Conservation (phyloP, 352 stramenopile genomes). For the Phytophthora idaei region DNA sequence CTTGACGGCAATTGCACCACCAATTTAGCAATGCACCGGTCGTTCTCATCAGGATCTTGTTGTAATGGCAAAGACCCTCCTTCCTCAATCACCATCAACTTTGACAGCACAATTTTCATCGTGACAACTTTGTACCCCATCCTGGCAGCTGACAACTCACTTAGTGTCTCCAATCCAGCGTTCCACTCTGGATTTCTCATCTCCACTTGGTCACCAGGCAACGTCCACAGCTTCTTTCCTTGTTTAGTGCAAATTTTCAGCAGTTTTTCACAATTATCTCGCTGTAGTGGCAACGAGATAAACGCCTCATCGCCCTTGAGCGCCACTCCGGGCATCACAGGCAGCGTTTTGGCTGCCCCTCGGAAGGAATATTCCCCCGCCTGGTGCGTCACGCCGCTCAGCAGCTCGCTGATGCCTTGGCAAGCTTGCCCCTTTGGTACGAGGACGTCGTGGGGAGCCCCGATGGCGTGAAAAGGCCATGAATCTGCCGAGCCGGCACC, state of each 20-base stretch:
- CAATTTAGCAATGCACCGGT: slow-evolving; percentile 14
- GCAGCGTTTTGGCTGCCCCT: slow-evolving; percentile 8
- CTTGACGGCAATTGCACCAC: slow-evolving; percentile 21
- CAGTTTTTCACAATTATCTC: slow-evolving; percentile 7
- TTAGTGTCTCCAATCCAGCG: slow-evolving; percentile 4
- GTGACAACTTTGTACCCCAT: slow-evolving; percentile 12
- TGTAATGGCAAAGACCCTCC: background rate
- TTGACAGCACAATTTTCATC: slow-evolving; percentile 12
- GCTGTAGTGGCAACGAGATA: slow-evolving; percentile 18
- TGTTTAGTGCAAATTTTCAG: slow-evolving; percentile 8
- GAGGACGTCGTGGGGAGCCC: slow-evolving; percentile 17
- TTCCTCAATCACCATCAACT: slow-evolving; percentile 13
- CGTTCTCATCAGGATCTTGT: slow-evolving; percentile 17
- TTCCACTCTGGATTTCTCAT: slow-evolving; percentile 21
- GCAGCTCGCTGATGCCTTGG: slow-evolving; percentile 16
- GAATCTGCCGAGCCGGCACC: background rate
- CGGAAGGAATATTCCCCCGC: slow-evolving; percentile 13
- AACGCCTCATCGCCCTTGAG: slow-evolving; percentile 4
- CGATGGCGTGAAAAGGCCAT: slow-evolving; percentile 19
- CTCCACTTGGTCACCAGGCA: slow-evolving; percentile 15
- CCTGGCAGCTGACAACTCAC: background rate
- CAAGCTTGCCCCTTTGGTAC: slow-evolving; percentile 13
- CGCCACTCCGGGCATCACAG: slow-evolving; percentile 3
- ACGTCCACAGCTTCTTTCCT: slow-evolving; percentile 4
- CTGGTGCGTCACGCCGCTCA: slow-evolving; percentile 14